Base-by-base conservation (phyloP, 805 yeast species). In the Metschnikowia picachoensis region DNA sequence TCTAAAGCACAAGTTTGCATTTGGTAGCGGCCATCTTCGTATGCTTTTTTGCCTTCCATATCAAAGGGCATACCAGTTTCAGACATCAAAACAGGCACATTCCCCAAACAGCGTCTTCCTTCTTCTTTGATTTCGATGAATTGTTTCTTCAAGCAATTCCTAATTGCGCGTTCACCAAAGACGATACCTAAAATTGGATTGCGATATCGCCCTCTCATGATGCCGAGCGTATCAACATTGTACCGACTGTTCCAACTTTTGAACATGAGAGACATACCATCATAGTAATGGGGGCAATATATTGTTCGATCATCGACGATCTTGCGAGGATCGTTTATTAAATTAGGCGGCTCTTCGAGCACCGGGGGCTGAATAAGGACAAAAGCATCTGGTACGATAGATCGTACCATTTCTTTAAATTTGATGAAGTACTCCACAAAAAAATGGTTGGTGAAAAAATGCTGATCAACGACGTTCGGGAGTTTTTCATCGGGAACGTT, bases 21-120 rank as follows among this genome's bases (percentile, higher is more conserved):
- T 9, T 73, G 65, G 62, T 80, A 94, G 50, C 80, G 79, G 1
- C 91, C 90, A 47, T 72, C 73, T 1, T 64, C 62, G 60, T 79
- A 92, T 0, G 97, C 86, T 39, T 67, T 71, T 60, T 86, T 87
- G 48, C 79, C 74, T 64, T 92, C 91, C 97, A 92, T 87, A 63
- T 94, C 97, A 62, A 85, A 88, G 3, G 99, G 98, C 84, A 92
- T 88, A 6, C 99, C 99, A n/a, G 92, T 90, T 64, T 92, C 99
- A 1, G 95, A 80, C 75, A 94, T 82, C 17, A 92, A 66, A 9
- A 85, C 77, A 0, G 97, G 96, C 9, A 89, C 72, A 9, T 62
- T 41, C 3, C 97, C 97, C 32, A 91, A 64, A 29, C 76, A 62
- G 4, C 73, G 74, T 6, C 67, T 60, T 4, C 89, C 80, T 60